Evolutionary conservation across 176 grass and related monocot genomes (phyloP).

Genomic region (Phoenix roebelenii): DNA sequence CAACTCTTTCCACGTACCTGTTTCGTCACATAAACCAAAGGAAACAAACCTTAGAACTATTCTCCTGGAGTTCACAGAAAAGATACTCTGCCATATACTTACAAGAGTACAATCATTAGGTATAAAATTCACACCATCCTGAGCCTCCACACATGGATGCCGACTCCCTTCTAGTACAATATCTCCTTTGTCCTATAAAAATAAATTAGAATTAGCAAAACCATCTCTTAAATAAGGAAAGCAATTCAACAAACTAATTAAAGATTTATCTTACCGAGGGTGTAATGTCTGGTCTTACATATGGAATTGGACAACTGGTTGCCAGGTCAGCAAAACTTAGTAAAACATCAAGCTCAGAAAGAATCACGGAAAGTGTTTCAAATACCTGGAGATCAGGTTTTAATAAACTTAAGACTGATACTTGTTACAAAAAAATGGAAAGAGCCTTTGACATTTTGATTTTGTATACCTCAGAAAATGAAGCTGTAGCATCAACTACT

Average conservation of each 20-base stretch:
- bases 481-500: slow-evolving; percentile 58
- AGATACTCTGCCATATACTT: slow-evolving; percentile 19
- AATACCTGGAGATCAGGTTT: slow-evolving; percentile 38
- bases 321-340: slow-evolving; percentile 92
- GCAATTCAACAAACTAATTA: slow-evolving; percentile 10
- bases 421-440: slow-evolving; percentile 7
- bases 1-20: slow-evolving; percentile 90
- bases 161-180: slow-evolving; percentile 92
- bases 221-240: slow-evolving; percentile 2
- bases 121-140: slow-evolving; percentile 96
- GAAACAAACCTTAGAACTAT: background rate
- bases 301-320: slow-evolving; percentile 70
- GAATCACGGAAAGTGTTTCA: slow-evolving; percentile 60
- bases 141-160: slow-evolving; percentile 93
- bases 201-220: too few relatives aligned
- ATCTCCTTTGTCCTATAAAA: slow-evolving; percentile 71
- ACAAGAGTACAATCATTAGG: slow-evolving; percentile 93
- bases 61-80: slow-evolving; percentile 4
- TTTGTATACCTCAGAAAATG: slow-evolving; percentile 74
- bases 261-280: slow-evolving; percentile 55
- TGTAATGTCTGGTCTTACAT: slow-evolving; percentile 85
- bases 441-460: slow-evolving; percentile 4
- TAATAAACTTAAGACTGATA: slow-evolving; percentile 22
- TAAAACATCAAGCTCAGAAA: slow-evolving; percentile 90
- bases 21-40: slow-evolving; percentile 13